phyloP scores from a whole-genome alignment of 345 rosid genomes.

The Cardamine resedifolia region DNA sequence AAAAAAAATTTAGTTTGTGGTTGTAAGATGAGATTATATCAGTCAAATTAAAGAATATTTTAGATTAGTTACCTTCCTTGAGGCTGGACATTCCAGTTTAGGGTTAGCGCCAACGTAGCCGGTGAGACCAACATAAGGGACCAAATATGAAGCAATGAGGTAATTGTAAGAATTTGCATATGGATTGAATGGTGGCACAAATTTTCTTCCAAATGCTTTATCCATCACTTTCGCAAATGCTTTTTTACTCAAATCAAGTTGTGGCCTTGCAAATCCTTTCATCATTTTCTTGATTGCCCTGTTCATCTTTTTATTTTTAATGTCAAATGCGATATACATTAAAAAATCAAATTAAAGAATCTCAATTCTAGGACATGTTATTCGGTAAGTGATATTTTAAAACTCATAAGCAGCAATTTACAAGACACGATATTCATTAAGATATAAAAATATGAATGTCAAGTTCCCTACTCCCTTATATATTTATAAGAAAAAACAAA shows the following conservation, averaged over 20 bases:
- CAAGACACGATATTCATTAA: neutral
- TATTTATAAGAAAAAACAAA: too few relatives aligned
- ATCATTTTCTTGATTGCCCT: constrained; percentile 68
- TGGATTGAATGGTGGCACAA: constrained; percentile 73
- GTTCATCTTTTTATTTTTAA: neutral
- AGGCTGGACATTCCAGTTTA: constrained; percentile 42
- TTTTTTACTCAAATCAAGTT: constrained; percentile 56
- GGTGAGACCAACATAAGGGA: constrained; percentile 82
- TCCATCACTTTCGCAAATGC: constrained; percentile 57
- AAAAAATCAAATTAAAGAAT: neutral
- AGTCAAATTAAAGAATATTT: neutral
- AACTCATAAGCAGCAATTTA: neutral
- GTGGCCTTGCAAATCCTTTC: constrained; percentile 81
- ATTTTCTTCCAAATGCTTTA: constrained; percentile 49
- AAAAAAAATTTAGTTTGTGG: too few relatives aligned
- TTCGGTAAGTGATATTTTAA: neutral
- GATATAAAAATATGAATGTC: too few relatives aligned
- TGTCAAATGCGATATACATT: neutral
- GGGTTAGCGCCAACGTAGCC: constrained; percentile 84
- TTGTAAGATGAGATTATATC: constrained; percentile 4
- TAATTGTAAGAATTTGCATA: constrained; percentile 55
- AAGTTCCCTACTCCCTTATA: too few relatives aligned
- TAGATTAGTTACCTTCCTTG: constrained; percentile 49
- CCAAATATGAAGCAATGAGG: constrained; percentile 69
- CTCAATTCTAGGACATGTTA: neutral